Conservation (phyloP, 2,329 filamentous ascomycete genomes). For the Penicillium sp. region DNA sequence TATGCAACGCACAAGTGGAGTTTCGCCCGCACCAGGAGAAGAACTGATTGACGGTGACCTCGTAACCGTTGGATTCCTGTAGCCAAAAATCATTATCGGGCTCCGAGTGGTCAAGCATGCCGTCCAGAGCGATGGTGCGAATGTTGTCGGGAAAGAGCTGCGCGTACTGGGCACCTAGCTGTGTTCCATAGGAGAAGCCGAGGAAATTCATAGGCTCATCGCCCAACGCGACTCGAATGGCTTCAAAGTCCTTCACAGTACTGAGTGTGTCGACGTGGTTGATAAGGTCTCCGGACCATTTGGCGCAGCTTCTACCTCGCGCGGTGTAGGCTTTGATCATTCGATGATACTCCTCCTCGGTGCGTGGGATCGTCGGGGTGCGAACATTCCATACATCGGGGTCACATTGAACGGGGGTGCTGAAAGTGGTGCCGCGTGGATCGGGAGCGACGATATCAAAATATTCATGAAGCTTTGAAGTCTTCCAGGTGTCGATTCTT, state of each 20-base stretch:
- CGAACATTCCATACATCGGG: constrained; percentile 41
- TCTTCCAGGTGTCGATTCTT: not conserved
- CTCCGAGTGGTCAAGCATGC: constrained; percentile 45
- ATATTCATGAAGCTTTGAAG: too few relatives aligned
- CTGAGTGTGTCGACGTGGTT: constrained; percentile 50
- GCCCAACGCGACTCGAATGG: constrained; percentile 39
- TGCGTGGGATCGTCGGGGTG: constrained; percentile 44
- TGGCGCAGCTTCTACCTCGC: constrained; percentile 47
- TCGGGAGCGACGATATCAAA: constrained; percentile 53
- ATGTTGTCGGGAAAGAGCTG: constrained; percentile 50
- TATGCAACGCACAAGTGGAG: not conserved
- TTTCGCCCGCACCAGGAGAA: not conserved
- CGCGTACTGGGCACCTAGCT: constrained; percentile 51
- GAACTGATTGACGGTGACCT: not conserved
- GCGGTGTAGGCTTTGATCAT: constrained; percentile 46
- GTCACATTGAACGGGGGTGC: constrained; percentile 47
- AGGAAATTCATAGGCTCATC: constrained; percentile 45
- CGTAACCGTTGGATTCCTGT: not conserved
- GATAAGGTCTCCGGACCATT: constrained; percentile 40
- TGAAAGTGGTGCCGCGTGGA: constrained; percentile 49
- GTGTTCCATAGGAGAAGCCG: constrained; percentile 52
- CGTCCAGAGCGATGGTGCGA: constrained; percentile 51
- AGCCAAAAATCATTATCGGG: not conserved
- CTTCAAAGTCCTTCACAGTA: constrained; percentile 41
- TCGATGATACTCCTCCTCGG: constrained; percentile 40